Conservation (phyloP, 2,329 filamentous ascomycete genomes). For the Pyrenophora teres region DNA sequence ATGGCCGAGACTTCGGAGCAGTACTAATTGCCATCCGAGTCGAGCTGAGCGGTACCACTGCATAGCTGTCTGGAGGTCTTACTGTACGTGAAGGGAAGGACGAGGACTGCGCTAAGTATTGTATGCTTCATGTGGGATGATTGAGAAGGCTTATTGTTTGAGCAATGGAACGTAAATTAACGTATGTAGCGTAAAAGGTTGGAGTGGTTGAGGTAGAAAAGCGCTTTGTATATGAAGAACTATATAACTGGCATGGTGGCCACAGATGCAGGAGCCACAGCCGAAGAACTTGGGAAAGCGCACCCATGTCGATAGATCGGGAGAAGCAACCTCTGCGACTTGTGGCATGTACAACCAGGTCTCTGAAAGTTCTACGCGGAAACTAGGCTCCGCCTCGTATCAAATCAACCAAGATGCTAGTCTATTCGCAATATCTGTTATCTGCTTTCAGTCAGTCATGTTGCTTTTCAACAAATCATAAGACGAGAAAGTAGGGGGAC, state of each 20-base stretch:
- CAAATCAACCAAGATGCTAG: no score
- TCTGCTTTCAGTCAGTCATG: slow-evolving; percentile 17
- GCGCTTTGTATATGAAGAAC: slow-evolving; percentile 1
- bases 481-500: slow-evolving; percentile 5
- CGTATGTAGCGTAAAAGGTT: neutral
- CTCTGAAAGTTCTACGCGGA: no score
- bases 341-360: neutral
- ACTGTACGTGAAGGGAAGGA: slow-evolving; percentile 21
- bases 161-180: slow-evolving; percentile 10
- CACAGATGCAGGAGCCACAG: neutral
- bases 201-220: neutral
- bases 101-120: slow-evolving; percentile 17
- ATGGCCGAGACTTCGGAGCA: slow-evolving; percentile 69
- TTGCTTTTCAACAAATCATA: neutral
- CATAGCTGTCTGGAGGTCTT: slow-evolving; percentile 43
- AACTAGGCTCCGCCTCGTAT: no score
- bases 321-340: neutral
- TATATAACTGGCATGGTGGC: neutral
- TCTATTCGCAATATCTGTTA: neutral
- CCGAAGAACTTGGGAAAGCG: neutral
- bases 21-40: slow-evolving; percentile 65
- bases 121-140: slow-evolving; percentile 28
- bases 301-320: neutral
- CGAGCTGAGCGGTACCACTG: slow-evolving; percentile 33
- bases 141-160: slow-evolving; percentile 5